These are phyloP conservation scores for Colletotrichum eleusines DNA, from an alignment of 2,329 filamentous ascomycete species.

Conservation along the genomic window DNA sequence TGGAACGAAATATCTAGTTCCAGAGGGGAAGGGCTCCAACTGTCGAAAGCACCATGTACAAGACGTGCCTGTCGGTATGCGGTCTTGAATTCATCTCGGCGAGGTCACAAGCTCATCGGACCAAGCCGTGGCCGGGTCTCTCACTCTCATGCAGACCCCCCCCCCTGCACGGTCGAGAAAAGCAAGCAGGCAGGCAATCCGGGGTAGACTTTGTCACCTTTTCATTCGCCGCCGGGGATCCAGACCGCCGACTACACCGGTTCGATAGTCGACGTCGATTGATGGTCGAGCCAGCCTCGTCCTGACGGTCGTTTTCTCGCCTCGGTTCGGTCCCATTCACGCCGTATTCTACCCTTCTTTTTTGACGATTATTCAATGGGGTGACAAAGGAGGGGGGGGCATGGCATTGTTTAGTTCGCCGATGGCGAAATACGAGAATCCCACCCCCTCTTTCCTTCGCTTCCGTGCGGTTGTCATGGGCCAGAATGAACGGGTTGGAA, in stretches of 20 bases:
- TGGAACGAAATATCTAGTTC: background rate
- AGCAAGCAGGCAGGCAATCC: slow-evolving; percentile 8
- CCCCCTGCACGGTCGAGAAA: background rate
- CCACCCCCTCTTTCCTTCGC: background rate
- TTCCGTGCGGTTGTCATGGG: slow-evolving; percentile 26
- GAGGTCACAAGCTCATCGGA: slow-evolving; percentile 10
- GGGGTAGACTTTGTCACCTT: background rate
- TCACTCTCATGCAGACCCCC: background rate
- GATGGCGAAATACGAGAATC: background rate
- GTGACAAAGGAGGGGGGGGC: background rate
- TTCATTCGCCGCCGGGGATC: background rate
- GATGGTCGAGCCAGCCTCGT: background rate
- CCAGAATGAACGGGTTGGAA: slow-evolving; percentile 4
- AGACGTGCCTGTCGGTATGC: background rate
- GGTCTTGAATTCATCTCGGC: background rate
- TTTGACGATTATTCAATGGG: background rate
- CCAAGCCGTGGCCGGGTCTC: slow-evolving; percentile 2
- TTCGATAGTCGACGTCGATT: background rate
- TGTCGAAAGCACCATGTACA: background rate
- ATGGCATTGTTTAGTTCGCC: background rate
- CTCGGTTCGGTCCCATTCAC: background rate
- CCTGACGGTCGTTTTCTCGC: background rate
- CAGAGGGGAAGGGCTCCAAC: background rate
- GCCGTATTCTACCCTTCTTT: background rate
- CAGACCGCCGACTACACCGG: slow-evolving; percentile 1